A percentile compares a stretch with the other conserved stretches of the same genome.
Conservation (phyloP, 495 filamentous ascomycete species). For the Chaetomidium leptoderma region DNA sequence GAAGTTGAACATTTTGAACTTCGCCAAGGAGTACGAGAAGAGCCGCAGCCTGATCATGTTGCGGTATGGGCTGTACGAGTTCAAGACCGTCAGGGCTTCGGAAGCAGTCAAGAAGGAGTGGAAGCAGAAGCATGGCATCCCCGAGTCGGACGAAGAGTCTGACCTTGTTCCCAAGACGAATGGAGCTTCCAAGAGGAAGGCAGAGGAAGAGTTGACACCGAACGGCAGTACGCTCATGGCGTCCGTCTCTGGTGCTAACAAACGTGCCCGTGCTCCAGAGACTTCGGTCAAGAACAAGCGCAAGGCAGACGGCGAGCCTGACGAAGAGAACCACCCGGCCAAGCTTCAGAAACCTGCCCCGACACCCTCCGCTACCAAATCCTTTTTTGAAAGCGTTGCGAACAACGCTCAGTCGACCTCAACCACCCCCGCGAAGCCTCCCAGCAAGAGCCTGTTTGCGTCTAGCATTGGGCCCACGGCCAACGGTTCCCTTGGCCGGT, state of each 20-base stretch:
- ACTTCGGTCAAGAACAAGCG: slow-evolving; percentile 38
- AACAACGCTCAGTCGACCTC: slow-evolving; percentile 28
- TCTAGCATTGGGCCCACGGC: slow-evolving; percentile 12
- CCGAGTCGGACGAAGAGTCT: slow-evolving; percentile 36
- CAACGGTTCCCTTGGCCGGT: slow-evolving; percentile 22
- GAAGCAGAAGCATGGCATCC: slow-evolving; percentile 44
- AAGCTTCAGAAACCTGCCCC: slow-evolving; percentile 53
- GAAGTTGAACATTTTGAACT: slow-evolving; percentile 50
- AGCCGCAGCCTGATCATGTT: slow-evolving; percentile 50
- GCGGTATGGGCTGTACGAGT: slow-evolving; percentile 50
- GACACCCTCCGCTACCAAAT: slow-evolving; percentile 40
- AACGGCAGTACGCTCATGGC: slow-evolving; percentile 32
- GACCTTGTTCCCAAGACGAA: slow-evolving; percentile 18
- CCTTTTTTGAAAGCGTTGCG: slow-evolving; percentile 45
- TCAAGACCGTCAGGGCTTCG: slow-evolving; percentile 49
- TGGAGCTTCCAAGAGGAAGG: slow-evolving; percentile 43
- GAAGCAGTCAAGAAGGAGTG: slow-evolving; percentile 47
- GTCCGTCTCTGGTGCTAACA: slow-evolving; percentile 38
- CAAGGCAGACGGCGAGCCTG: slow-evolving; percentile 41
- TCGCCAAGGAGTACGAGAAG: slow-evolving; percentile 53
- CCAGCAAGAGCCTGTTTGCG: slow-evolving; percentile 32
- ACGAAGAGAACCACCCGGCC: slow-evolving; percentile 56
- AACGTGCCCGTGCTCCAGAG: slow-evolving; percentile 40
- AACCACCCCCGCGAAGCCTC: slow-evolving; percentile 22
- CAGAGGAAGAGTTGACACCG: slow-evolving; percentile 39